phyloP scores from a whole-genome alignment of 2,329 filamentous ascomycete genomes.

The Magnaporthiopsis rhizophila region DNA sequence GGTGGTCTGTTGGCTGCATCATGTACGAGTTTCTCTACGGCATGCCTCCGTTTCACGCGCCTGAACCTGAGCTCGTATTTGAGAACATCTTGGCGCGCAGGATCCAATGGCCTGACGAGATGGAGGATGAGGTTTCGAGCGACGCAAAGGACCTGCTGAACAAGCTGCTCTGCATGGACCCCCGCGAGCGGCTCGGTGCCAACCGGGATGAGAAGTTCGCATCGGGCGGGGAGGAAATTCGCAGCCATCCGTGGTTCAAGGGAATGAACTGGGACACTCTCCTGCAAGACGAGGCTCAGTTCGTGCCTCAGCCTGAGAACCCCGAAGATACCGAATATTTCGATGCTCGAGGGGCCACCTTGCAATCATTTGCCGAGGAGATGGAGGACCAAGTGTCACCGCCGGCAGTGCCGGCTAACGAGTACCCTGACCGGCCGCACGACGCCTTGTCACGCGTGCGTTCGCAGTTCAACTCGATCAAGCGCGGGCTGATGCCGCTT shows the following conservation, averaged over 20 bases:
- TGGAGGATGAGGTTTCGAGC: conserved; percentile 69
- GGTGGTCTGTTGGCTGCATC: conserved; percentile 99
- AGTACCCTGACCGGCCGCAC: conserved; percentile 84
- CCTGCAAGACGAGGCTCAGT: conserved; percentile 91
- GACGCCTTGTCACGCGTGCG: conserved; percentile 87
- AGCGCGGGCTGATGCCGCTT: conserved; percentile 86
- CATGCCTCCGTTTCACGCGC: conserved; percentile 85
- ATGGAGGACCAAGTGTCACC: conserved; percentile 83
- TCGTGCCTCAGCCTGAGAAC: conserved; percentile 86
- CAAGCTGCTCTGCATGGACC: conserved; percentile 77
- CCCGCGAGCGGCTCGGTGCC: conserved; percentile 71
- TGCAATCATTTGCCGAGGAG: conserved; percentile 89
- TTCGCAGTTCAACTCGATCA: conserved; percentile 78
- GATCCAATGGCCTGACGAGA: conserved; percentile 86
- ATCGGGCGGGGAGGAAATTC: conserved; percentile 85
- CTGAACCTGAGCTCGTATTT: conserved; percentile 87
- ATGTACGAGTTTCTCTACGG: conserved; percentile 94
- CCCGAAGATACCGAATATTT: conserved; percentile 98
- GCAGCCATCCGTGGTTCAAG: conserved; percentile 80
- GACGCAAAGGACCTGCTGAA: conserved; percentile 95
- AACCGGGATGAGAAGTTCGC: conserved; percentile 76
- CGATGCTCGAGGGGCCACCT: conserved; percentile 79
- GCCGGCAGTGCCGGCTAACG: conserved; percentile 60
- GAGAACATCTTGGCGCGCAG: conserved; percentile 87
- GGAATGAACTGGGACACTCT: conserved; percentile 84